phyloP scores from a whole-genome alignment of 2,329 filamentous ascomycete species.

The Akanthomyces lecanii region DNA sequence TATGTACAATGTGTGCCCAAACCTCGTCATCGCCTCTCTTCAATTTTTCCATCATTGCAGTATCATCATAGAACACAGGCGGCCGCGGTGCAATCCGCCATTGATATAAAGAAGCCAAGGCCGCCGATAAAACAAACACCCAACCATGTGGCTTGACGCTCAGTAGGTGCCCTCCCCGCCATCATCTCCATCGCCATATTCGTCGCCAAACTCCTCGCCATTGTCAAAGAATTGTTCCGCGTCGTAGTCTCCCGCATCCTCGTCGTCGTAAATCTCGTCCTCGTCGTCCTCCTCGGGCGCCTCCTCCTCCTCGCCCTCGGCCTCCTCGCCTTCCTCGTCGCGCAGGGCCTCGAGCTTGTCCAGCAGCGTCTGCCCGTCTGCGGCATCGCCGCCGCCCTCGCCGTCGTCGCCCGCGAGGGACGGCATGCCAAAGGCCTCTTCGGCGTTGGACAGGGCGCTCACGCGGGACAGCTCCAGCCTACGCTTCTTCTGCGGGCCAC shows the following conservation, averaged over 20 bases:
- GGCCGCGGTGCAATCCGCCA: neutral
- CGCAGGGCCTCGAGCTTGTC: constrained; percentile 43
- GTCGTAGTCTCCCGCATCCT: constrained; percentile 58
- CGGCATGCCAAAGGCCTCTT: constrained; percentile 45
- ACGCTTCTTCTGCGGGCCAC: constrained; percentile 38
- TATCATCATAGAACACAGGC: neutral
- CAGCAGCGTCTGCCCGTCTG: constrained; percentile 35
- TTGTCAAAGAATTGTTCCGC: constrained; percentile 59
- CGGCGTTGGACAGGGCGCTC: constrained; percentile 45
- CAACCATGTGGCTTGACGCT: neutral
- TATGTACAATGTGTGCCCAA: constrained; percentile 7
- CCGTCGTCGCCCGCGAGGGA: constrained; percentile 25
- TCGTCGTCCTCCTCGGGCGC: constrained; percentile 42
- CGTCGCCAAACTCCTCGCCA: constrained; percentile 51
- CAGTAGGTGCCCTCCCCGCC: constrained; percentile 39
- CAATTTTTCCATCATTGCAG: neutral
- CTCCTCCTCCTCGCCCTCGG: constrained; percentile 44
- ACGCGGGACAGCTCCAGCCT: constrained; percentile 44
- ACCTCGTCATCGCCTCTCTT: neutral
- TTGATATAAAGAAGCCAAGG: neutral
- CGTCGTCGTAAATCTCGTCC: constrained; percentile 51
- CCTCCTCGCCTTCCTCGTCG: constrained; percentile 46
- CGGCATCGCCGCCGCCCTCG: constrained; percentile 28
- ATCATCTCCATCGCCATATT: constrained; percentile 49
- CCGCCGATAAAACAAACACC: neutral